Conservation (phyloP, 257 asterid genomes). For the Solanum tarapatanum region DNA sequence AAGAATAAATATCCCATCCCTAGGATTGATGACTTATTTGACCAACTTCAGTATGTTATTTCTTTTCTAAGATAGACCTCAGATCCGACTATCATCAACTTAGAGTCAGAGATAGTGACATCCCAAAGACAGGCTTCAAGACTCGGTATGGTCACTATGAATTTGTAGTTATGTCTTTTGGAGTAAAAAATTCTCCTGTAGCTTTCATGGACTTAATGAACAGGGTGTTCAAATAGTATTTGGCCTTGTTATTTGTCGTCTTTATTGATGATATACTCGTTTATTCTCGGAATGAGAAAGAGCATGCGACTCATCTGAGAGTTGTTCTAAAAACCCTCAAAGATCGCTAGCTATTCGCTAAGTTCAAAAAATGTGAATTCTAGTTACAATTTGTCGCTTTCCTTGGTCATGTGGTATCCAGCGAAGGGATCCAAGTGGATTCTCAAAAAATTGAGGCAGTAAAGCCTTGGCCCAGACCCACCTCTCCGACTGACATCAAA, state of each 20-base stretch:
- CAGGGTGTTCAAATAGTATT: too few species aligned
- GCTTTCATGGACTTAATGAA: neutral
- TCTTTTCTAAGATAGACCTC: neutral
- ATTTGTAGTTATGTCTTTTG: neutral
- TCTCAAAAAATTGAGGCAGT: too few species aligned
- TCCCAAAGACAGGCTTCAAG: neutral
- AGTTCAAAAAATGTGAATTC: neutral
- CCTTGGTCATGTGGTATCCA: neutral
- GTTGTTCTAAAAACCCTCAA: neutral
- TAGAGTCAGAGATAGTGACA: neutral
- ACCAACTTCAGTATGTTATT: neutral
- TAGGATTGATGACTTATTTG: neutral
- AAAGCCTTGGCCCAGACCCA: neutral
- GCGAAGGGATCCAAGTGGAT: neutral
- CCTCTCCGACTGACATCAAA: neutral
- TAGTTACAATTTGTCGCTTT: neutral
- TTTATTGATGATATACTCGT: neutral
- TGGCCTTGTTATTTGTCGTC: neutral
- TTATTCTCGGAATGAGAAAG: neutral
- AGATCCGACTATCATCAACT: neutral
- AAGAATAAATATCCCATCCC: neutral
- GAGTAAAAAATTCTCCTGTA: neutral
- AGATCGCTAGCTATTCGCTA: accelerated
- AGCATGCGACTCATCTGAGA: too few species aligned
- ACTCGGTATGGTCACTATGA: neutral